A percentile compares a stretch with the other conserved stretches of the same genome.
phyloP scores from a whole-genome alignment of 2,329 filamentous ascomycete species.

The Aspergillus novoparasiticus region DNA sequence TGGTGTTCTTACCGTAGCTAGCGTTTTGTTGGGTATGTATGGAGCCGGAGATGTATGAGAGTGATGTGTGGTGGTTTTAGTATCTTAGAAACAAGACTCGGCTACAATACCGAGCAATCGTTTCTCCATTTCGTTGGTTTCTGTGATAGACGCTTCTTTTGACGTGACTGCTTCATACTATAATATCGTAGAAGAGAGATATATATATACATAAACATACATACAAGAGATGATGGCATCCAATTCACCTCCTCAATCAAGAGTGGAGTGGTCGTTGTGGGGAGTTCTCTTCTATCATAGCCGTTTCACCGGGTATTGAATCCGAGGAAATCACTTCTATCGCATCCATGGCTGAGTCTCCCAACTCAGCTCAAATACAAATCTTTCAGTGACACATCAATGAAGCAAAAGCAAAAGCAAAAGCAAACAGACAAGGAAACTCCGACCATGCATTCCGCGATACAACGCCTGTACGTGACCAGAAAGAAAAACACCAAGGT shows the following conservation, averaged over 20 bases:
- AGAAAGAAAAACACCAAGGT: slow-evolving; percentile 23
- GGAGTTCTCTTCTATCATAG: slow-evolving; percentile 5
- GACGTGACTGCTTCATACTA: background rate
- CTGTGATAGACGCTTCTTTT: background rate
- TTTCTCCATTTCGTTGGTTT: background rate
- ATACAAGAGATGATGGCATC: slow-evolving; percentile 7
- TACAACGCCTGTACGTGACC: slow-evolving; percentile 36
- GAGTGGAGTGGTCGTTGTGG: background rate
- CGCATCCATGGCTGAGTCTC: background rate
- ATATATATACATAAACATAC: slow-evolving; percentile 6
- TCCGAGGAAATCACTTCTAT: background rate
- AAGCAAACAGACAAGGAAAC: slow-evolving; percentile 23
- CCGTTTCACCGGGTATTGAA: background rate
- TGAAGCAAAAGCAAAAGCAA: slow-evolving; percentile 8
- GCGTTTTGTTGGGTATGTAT: background rate
- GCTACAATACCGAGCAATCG: background rate
- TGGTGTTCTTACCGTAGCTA: background rate
- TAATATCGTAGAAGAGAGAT: background rate
- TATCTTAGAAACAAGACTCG: background rate
- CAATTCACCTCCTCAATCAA: slow-evolving; percentile 2
- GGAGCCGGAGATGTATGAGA: background rate
- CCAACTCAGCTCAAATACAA: slow-evolving; percentile 7
- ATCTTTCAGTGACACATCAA: slow-evolving; percentile 7
- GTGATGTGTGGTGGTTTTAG: background rate
- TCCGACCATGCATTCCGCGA: slow-evolving; percentile 39